phyloP scores from a whole-genome alignment of 2,329 filamentous ascomycete species.

The Botrytis medusae region DNA sequence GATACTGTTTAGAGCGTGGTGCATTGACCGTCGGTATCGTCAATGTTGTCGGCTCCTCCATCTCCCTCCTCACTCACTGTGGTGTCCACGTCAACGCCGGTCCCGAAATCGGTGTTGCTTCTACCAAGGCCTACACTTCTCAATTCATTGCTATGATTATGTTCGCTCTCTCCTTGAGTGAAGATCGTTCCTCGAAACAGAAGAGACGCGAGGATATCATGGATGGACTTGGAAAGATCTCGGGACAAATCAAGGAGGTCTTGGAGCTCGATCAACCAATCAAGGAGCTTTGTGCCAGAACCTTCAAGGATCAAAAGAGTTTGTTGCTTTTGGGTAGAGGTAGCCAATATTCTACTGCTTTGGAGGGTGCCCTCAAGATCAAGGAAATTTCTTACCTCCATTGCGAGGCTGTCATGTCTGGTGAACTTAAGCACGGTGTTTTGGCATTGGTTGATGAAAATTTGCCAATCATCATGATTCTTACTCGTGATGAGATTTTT shows the following conservation, averaged over 20 bases:
- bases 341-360: constrained; percentile 92
- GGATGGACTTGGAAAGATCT: constrained; percentile 84
- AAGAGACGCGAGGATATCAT: constrained; percentile 94
- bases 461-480: constrained; percentile 98
- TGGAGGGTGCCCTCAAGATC: constrained; percentile 98
- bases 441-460: constrained; percentile 97
- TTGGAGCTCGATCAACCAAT: constrained; percentile 89
- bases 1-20: constrained; percentile 97
- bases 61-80: constrained; percentile 97
- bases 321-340: constrained; percentile 90
- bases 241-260: constrained; percentile 87
- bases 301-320: constrained; percentile 96
- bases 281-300: constrained; percentile 89
- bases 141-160: constrained; percentile 99
- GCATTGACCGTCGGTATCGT: constrained; percentile 97
- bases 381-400: constrained; percentile 99
- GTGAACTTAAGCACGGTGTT: constrained; percentile 98
- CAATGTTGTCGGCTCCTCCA: constrained; percentile 97
- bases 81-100: constrained; percentile 99
- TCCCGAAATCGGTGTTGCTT: constrained; percentile 97
- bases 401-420: constrained; percentile 99
- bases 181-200: constrained; percentile 94
- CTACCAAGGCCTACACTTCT: constrained; percentile 98
- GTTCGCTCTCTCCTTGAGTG: constrained; percentile 94
- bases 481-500: constrained; percentile 94